A percentile compares a stretch with the other conserved stretches of the same genome.
Conservation (phyloP, 495 filamentous ascomycete genomes). For the Neurospora sp. region DNA sequence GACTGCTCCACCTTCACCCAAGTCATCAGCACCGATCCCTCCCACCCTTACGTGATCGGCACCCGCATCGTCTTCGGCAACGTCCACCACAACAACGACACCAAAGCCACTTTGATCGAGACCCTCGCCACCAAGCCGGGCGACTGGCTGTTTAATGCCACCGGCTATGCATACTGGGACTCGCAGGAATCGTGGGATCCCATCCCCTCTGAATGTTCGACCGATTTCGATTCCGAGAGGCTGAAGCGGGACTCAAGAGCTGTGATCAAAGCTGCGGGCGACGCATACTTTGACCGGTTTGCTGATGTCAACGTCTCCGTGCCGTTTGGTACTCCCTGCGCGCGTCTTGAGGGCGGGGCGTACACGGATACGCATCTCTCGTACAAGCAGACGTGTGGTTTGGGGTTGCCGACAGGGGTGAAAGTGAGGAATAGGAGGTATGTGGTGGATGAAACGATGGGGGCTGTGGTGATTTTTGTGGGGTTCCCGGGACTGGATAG, state of each 20-base stretch:
- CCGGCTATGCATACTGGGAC: conserved; percentile 32
- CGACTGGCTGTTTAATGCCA: conserved; percentile 42
- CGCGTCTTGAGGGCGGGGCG: conserved; percentile 26
- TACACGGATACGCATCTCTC: conserved; percentile 21
- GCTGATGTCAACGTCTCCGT: conserved; percentile 18
- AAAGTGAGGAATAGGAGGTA: conserved; percentile 23
- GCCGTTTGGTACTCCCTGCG: conserved; percentile 22
- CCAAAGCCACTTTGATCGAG: conserved; percentile 27
- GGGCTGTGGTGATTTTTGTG: conserved; percentile 23
- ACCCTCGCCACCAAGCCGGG: conserved; percentile 32
- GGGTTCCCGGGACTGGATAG: conserved; percentile 24
- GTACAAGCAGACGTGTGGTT: conserved; percentile 18
- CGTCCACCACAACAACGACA: conserved; percentile 4
- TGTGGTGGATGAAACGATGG: conserved; percentile 26
- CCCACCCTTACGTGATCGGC: conserved; percentile 38
- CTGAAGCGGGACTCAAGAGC: conserved; percentile 19
- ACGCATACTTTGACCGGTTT: conserved; percentile 29
- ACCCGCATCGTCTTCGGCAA: conserved; percentile 30
- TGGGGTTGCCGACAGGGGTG: conserved; percentile 19
- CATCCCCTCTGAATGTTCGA: conserved; percentile 23
- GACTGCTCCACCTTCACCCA: conserved; percentile 40
- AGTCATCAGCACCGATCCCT: conserved; percentile 30
- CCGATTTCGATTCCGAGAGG: not conserved
- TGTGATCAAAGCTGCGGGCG: conserved; percentile 24
- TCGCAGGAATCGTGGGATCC: conserved; percentile 31